Evolutionary conservation across 257 asterid genomes (phyloP), one percentile per base, ranked within the genome.

Genomic region (Cruciata laevipes): DNA sequence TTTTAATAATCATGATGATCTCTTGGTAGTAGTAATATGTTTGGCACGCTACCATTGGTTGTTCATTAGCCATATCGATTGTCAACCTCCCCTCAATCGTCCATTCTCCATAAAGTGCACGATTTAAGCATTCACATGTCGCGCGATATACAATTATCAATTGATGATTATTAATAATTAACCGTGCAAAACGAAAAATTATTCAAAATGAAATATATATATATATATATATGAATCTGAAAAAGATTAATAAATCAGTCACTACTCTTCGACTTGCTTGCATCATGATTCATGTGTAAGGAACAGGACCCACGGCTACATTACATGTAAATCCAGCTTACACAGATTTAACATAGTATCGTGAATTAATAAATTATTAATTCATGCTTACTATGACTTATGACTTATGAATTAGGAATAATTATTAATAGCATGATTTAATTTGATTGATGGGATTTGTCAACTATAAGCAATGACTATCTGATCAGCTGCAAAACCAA

Each of bases 311-410:
- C 77, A 51, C 53, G 69, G 33, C 42, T 69, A 70, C 75, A 51
- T 66, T 69, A 70, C 75, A 51, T 66, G 73, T 4, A 44, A 49
- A 25, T 49, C 75, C 69, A 11, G 35, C 16, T 25, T 51, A n/a
- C n/a, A 37, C 6, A 42, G 62, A 35, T 59, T 55, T 11, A 18
- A 21, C 70, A 59, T 20, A 24, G n/a, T 55, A 24, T 30, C 20
- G 13, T 8, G 31, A 47, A 47, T 11, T 11, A 42, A 42, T 11
- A 42, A 10, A 56, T 23, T 56, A 18, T 58, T 58, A 25, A 2
- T 37, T 5, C 32, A 3, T n/a, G 14, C 18, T 12, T n/a, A 30
- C 14, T 52, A 16, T 13, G 35, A 11, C 13, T 56, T 21, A 55
- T 55, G 9, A 21, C 31, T 25, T n/a, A 42, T 38, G 44, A 38